A percentile compares a stretch with the other conserved stretches of the same genome.
phyloP scores from a whole-genome alignment of 2,329 filamentous ascomycete species.

The Shiraia sp. region DNA sequence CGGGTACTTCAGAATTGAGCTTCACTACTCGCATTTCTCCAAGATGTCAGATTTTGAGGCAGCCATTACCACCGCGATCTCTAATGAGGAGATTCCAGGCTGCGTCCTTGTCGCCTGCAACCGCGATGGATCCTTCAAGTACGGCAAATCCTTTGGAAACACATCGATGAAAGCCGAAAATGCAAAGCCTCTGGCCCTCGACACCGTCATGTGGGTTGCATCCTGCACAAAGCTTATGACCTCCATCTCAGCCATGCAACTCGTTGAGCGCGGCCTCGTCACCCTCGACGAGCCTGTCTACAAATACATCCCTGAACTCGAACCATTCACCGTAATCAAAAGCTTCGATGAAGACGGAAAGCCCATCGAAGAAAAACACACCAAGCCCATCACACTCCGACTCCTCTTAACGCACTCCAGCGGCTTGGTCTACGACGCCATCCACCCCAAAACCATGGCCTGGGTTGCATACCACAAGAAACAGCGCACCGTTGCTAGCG shows the following conservation, averaged over 20 bases:
- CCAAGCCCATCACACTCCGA: slow-evolving; percentile 31
- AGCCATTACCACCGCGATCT: slow-evolving; percentile 23
- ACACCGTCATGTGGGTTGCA: slow-evolving; percentile 44
- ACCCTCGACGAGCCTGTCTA: slow-evolving; percentile 39
- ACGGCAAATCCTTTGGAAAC: slow-evolving; percentile 42
- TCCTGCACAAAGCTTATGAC: slow-evolving; percentile 48
- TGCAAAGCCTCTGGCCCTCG: slow-evolving; percentile 23
- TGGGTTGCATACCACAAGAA: slow-evolving; percentile 42
- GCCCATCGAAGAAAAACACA: slow-evolving; percentile 28
- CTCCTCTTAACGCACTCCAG: slow-evolving; percentile 56
- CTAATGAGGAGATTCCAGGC: slow-evolving; percentile 27
- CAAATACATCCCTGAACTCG: slow-evolving; percentile 38
- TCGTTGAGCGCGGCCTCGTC: slow-evolving; percentile 40
- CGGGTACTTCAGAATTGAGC: too few species aligned
- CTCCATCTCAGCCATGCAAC: slow-evolving; percentile 37
- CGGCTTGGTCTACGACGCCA: slow-evolving; percentile 52
- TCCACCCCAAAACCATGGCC: slow-evolving; percentile 45
- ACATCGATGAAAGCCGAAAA: slow-evolving; percentile 26
- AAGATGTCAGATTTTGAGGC: slow-evolving; percentile 30
- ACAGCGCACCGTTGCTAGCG: slow-evolving; percentile 37
- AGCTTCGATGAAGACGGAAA: slow-evolving; percentile 28
- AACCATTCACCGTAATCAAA: slow-evolving; percentile 26
- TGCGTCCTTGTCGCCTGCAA: slow-evolving; percentile 28
- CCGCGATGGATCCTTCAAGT: slow-evolving; percentile 40
- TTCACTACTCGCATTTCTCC: background rate